Percentiles rank a stretch among this genome's conserved stretches.
Conservation (phyloP, 495 filamentous ascomycete species). For the Pyrenopolyporus hunteri region DNA sequence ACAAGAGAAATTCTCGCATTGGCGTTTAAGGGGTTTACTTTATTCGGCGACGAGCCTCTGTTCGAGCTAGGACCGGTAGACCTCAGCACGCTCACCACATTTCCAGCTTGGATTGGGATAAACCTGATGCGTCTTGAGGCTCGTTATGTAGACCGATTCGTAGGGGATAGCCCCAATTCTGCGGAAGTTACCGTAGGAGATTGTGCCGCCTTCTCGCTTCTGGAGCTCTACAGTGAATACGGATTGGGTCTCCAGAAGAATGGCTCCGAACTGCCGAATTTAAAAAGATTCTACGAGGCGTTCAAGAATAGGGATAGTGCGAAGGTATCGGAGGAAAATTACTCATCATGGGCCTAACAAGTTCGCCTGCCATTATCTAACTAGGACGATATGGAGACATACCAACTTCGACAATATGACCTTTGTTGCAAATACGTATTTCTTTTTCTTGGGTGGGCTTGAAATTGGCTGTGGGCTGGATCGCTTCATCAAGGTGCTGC, state of each 20-base stretch:
- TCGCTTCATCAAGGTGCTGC: too few species aligned
- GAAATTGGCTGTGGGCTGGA: too few species aligned
- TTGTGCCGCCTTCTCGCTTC: constrained; percentile 16
- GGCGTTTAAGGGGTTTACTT: constrained; percentile 17
- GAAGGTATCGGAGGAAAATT: constrained; percentile 8
- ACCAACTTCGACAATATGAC: too few species aligned
- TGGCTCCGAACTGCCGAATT: neutral
- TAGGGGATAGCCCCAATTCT: neutral
- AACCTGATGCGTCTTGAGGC: constrained; percentile 16
- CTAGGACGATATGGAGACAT: too few species aligned
- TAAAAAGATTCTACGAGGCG: constrained; percentile 18
- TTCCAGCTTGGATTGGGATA: constrained; percentile 4
- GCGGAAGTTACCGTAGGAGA: constrained; percentile 20
- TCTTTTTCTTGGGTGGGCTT: too few species aligned
- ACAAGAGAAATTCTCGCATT: constrained; percentile 18
- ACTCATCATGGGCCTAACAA: too few species aligned
- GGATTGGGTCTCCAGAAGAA: neutral
- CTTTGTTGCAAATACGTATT: too few species aligned
- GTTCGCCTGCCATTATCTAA: too few species aligned
- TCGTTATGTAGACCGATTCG: constrained; percentile 15
- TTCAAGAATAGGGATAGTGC: constrained; percentile 28
- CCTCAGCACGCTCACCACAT: neutral
- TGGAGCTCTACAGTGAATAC: constrained; percentile 20
- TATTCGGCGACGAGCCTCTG: constrained; percentile 19
- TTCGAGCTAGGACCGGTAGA: neutral